phyloP scores from a whole-genome alignment of 2,329 filamentous ascomycete genomes.

The Clonostachys solani region DNA sequence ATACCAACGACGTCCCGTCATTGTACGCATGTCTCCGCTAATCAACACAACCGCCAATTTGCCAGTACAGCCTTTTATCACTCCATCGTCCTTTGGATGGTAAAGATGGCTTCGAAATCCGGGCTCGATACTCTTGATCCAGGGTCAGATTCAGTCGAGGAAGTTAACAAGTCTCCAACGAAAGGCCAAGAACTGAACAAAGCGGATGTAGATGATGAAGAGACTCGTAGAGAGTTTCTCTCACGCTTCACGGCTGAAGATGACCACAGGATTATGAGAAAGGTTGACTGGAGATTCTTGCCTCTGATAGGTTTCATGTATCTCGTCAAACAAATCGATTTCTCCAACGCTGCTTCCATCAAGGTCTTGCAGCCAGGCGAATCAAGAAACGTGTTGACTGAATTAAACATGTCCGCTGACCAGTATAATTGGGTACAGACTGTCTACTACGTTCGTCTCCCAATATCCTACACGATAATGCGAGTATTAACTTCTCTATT shows the following conservation, averaged over 20 bases:
- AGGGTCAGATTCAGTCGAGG: too few relatives aligned
- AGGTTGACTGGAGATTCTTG: conserved; percentile 30
- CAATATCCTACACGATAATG: conserved; percentile 16
- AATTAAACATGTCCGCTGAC: background rate
- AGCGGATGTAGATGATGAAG: too few relatives aligned
- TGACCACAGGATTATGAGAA: conserved; percentile 28
- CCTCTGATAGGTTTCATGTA: conserved; percentile 32
- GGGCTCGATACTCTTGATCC: too few relatives aligned
- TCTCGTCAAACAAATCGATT: conserved; percentile 36
- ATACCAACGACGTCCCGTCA: too few relatives aligned
- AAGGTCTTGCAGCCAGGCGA: conserved; percentile 35
- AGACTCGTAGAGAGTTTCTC: conserved; percentile 16
- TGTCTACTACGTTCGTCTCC: conserved; percentile 3
- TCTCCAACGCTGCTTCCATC: conserved; percentile 30
- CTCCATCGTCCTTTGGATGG: too few relatives aligned
- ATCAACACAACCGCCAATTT: too few relatives aligned
- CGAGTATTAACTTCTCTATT: background rate
- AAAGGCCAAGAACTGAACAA: too few relatives aligned
- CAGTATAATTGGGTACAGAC: background rate
- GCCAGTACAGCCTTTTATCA: too few relatives aligned
- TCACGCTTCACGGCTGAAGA: conserved; percentile 29
- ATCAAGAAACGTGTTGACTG: background rate
- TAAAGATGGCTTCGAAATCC: too few relatives aligned
- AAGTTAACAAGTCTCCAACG: too few relatives aligned
- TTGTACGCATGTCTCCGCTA: too few relatives aligned